Base-by-base conservation (phyloP, 2,329 filamentous ascomycete species). In the Verticillium alfalfae region DNA sequence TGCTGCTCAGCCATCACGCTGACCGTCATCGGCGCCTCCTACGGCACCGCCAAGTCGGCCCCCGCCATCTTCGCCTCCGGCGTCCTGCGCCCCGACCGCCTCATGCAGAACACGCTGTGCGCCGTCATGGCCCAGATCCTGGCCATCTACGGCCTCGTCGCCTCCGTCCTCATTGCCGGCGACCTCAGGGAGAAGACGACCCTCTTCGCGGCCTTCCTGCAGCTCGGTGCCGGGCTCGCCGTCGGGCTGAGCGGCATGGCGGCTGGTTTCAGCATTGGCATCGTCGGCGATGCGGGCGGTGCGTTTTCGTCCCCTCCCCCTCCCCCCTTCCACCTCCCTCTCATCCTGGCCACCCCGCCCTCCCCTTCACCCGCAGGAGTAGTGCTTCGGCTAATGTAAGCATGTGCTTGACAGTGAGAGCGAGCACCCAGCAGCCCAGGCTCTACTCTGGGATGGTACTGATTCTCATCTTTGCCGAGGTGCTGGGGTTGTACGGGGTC, bases 41-140 rank as follows among this genome's bases (percentile, higher is more conserved):
- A 79, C 66, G 78, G 78, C 58, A 79, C 76, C 39, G 76, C 76
- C 60, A 78, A 78, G 65, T 78, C 76, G 56, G 67, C 74, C 56
- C 71, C 73, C 39, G 78, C 77, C 60, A 80, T 80, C 66, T 80
- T 79, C 67, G 69, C 76, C 31, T 71, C 72, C 34, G 78, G 78
- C 61, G 70, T 81, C 67, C 69, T 79, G 60, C 77, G 77, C 2
- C 79, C 79, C 6, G 76, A 79, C 3, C 73, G 74, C 59, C 68
- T 81, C 61, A 77, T 78, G 72, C 76, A 79, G 66, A 78, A 76
- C 63, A 78, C 75, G 72, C 69, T 80, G 36, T 79, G 76, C 63
- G 70, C 77, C 63, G 77, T 79, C 72, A 79, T 80, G 77, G 78
- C 78, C 56, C 77, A 79, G 70, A 79, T 80, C 65, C 73, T 80